Base-by-base conservation (phyloP, 345 rosid species). In the Populus simonii region DNA sequence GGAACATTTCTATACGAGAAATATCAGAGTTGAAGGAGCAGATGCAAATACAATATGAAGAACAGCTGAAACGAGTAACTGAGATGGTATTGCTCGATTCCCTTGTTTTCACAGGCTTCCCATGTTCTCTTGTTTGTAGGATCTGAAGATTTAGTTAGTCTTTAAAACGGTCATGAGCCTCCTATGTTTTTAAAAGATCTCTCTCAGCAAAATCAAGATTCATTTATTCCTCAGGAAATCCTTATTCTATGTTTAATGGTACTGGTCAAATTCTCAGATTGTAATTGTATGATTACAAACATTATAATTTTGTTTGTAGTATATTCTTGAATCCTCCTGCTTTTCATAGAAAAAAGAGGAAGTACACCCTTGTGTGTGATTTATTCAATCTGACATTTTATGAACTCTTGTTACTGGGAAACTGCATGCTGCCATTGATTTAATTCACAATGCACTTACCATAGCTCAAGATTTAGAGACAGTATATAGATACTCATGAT, bases 41-140 rank as follows among this genome's bases (percentile, higher is more conserved):
- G 75, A 86, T 95, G 63, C 84, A 88, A 11, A 74, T 45, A 66
- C 78, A 93, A 13, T 87, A 95, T 83, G 98, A 90, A 31, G 80
- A 69, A 36, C 94, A 91, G 82, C 88, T 93, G 81, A 76, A 75
- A 81, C 90, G 90, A 70, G 90, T 90, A 76, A 90, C 92, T 5
- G 93, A 90, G 72, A 87, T 88, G 90, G 95, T 91, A 89, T 55
- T 55, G 2, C 22, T 72, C 7, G 2, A 20, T 57, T 27, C 23
- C 6, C 27, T 23, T 63, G 20, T 65, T 41, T 66, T 78, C 5
- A 66, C n/a, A 3, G 72, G 51, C 29, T 55, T 67, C 10, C 16
- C 59, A 27, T 66, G 22, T 51, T 4, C 10, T 43, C 59, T 55
- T 72, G 22, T 53, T 45, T 29, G 8, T 71, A n/a, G 18, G 36